Conservation (phyloP, 129 eudicot genomes). For the carrot (Daucus carota) region DH1_v3.0 NC_030389.2:40597001-40597500, state of each 20-base stretch:
- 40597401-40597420: not conserved
- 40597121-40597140: not conserved
- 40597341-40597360: not conserved
- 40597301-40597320: not conserved
- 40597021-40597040: not conserved
- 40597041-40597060: too few species aligned
- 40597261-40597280: constrained; percentile 4
- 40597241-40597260: not conserved
- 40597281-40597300: constrained; percentile 2
- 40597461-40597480: too few species aligned
- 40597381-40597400: not conserved
- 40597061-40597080: not conserved
- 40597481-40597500: too few species aligned
- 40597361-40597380: not conserved
- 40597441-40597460: too few species aligned
- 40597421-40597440: not conserved
- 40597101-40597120: not conserved
- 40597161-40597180: too few species aligned
- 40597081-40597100: not conserved
- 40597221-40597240: not conserved
- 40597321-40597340: not conserved
- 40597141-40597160: too few species aligned
- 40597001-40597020: not conserved
- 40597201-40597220: not conserved
- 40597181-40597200: not conserved